Base-by-base conservation (phyloP, 768 basidiomycete species). In the Collybia sp. region DNA sequence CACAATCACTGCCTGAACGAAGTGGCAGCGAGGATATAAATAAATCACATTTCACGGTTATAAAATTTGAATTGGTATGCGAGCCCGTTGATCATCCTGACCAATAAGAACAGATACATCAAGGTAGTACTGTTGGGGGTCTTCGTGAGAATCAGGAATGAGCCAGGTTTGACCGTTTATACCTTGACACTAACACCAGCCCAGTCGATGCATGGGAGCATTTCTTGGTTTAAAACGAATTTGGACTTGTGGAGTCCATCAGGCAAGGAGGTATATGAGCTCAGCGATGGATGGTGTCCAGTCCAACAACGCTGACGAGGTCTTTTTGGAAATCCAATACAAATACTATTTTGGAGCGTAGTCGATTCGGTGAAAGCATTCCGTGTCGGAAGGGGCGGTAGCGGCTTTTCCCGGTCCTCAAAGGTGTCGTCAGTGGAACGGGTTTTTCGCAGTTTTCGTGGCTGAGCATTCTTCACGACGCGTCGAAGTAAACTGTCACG, bases 281-380 rank as follows among this genome's bases (percentile, higher is more conserved):
- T 72, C 43, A 78, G 49, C 2, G 75, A 65, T 2, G 75, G 73
- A 54, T 79, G 77, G 36, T 67, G 60, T 33, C 59, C 52, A 25
- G 67, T 63, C 35, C 60, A 61, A 42, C 65, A 62, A 10, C 68
- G 67, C 39, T 70, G 67, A 20, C 77, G 71, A 8, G 83, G 82
- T 13, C 83, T 78, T 51, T 86, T 88, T 13, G 82, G 82, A 53
- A 88, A 88, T 1, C 86, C 86, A 38, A 84, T 75, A 42, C 67
- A 76, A 37, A 88, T 69, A 42, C 73, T 69, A 13, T 68, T 77
- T 32, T 73, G 66, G 5, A 83, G 54, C 2, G 68, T 74, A 15
- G 68, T 68, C 30, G 69, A 68, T 42, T 80, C 75, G 6, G 64
- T 56, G 46, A 74, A 63, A 45, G 65, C 49, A 17, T 60, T 67